A percentile compares a stretch with the other conserved stretches of the same genome.
Evolutionary conservation across 805 yeast species (phyloP).

Genomic region (Saturnispora sekii): DNA sequence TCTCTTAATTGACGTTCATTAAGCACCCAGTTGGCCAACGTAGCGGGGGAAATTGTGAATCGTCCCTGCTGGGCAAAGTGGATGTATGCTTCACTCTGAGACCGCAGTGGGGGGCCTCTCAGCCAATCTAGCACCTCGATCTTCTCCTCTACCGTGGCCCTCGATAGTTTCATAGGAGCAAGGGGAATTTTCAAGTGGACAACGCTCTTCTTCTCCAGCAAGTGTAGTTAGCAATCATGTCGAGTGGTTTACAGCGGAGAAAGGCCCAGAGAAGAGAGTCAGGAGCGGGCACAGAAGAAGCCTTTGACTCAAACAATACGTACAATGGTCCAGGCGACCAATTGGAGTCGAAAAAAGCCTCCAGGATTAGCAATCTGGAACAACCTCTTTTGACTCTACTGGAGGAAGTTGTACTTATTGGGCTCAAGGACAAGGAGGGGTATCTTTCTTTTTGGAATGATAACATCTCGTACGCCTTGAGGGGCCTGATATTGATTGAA

Average conservation of each 20-base stretch:
- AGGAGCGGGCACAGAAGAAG: no score
- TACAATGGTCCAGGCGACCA: no score
- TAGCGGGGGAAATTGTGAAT: conserved; percentile 28
- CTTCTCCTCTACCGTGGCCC: conserved; percentile 20
- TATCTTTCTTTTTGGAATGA: conserved; percentile 97
- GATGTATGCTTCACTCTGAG: conserved; percentile 21
- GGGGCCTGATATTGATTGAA: conserved; percentile 90
- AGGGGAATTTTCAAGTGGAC: no score
- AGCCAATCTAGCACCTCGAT: conserved; percentile 26
- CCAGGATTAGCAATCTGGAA: conserved; percentile 47
- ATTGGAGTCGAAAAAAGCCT: not conserved
- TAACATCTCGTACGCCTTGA: conserved; percentile 87
- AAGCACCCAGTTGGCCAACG: conserved; percentile 27
- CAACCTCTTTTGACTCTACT: conserved; percentile 78
- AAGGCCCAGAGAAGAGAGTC: no score
- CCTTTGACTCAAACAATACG: no score
- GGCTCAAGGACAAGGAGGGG: conserved; percentile 93
- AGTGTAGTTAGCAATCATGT: no score
- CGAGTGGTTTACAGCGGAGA: no score
- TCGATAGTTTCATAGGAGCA: conserved; percentile 3
- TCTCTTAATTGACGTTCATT: conserved; percentile 21
- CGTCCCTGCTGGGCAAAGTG: conserved; percentile 17
- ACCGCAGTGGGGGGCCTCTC: conserved; percentile 23
- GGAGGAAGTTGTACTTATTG: conserved; percentile 93
- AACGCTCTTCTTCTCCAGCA: no score